phyloP scores from a whole-genome alignment of 768 basidiomycete genomes.

The Tephrocybe rancida region DNA sequence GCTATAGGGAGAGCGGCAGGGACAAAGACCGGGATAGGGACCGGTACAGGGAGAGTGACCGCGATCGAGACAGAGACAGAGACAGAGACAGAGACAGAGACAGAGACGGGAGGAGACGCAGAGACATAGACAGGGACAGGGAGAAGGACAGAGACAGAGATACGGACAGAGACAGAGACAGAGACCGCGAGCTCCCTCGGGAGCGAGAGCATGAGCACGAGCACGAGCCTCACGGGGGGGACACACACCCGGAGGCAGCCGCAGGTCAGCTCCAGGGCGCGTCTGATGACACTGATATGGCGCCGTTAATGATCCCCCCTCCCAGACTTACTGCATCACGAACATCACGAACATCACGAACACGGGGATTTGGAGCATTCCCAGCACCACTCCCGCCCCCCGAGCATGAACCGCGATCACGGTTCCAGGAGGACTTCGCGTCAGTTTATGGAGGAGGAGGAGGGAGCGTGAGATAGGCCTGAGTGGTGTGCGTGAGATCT shows the following conservation, averaged over 20 bases:
- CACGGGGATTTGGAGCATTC: not conserved
- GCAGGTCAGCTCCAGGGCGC: slow-evolving; percentile 23
- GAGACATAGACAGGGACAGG: slow-evolving; percentile 9
- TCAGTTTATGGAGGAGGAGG: slow-evolving; percentile 20
- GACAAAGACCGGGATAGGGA: slow-evolving; percentile 7
- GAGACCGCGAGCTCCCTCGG: slow-evolving; percentile 16
- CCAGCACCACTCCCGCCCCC: slow-evolving; percentile 5
- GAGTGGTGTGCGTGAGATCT: not conserved
- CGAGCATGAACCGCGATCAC: slow-evolving; percentile 22
- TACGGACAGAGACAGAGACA: slow-evolving; percentile 15
- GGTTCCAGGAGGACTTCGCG: slow-evolving; percentile 26
- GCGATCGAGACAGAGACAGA: slow-evolving; percentile 19
- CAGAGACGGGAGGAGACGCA: not conserved
- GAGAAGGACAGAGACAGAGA: slow-evolving; percentile 8
- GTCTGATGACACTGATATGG: slow-evolving; percentile 24
- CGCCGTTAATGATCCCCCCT: slow-evolving; percentile 29
- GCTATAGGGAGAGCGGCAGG: not conserved
- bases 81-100: slow-evolving; percentile 10
- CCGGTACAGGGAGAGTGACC: not conserved
- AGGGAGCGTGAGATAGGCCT: slow-evolving; percentile 11
- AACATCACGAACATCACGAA: not conserved
- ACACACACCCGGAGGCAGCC: slow-evolving; percentile 10
- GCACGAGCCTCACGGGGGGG: slow-evolving; percentile 17
- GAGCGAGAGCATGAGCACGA: slow-evolving; percentile 5
- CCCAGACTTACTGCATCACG: slow-evolving; percentile 16